phyloP scores from a whole-genome alignment of 768 basidiomycete species.

The Pleurotus cornucopiae region DNA sequence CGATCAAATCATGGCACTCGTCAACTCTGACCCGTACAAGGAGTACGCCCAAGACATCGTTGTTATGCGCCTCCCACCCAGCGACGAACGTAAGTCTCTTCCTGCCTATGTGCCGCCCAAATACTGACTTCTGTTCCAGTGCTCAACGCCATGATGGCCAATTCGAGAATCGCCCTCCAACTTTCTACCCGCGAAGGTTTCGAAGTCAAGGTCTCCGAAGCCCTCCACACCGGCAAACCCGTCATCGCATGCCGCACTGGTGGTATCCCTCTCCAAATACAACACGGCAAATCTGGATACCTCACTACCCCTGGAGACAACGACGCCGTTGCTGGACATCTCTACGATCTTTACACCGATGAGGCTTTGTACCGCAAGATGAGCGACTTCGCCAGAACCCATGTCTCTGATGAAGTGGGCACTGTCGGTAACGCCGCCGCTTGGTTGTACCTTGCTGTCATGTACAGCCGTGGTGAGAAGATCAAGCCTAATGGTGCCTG shows the following conservation, averaged over 20 bases:
- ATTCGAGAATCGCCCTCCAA: slow-evolving; percentile 86
- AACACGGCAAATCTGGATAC: slow-evolving; percentile 84
- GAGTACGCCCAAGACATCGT: slow-evolving; percentile 60
- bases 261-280: slow-evolving; percentile 91
- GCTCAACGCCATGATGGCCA: slow-evolving; percentile 85
- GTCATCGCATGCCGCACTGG: slow-evolving; percentile 83
- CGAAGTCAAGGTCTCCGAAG: slow-evolving; percentile 96
- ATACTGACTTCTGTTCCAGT: slow-evolving; percentile 36
- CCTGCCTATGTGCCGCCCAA: background rate
- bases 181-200: slow-evolving; percentile 94
- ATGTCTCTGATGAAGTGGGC: slow-evolving; percentile 81
- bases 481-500: slow-evolving; percentile 78
- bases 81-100: slow-evolving; percentile 66
- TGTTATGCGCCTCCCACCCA: slow-evolving; percentile 78
- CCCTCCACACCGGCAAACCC: slow-evolving; percentile 86
- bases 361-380: slow-evolving; percentile 58
- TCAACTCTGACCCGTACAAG: slow-evolving; percentile 47
- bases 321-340: slow-evolving; percentile 65
- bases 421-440: slow-evolving; percentile 77
- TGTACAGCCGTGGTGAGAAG: slow-evolving; percentile 74
- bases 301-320: slow-evolving; percentile 78
- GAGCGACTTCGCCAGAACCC: slow-evolving; percentile 65
- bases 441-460: slow-evolving; percentile 67
- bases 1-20: slow-evolving; percentile 66
- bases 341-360: slow-evolving; percentile 77